Evolutionary conservation across 179 eudicot species (phyloP).

Genomic region (Spergularia azorica): DNA sequence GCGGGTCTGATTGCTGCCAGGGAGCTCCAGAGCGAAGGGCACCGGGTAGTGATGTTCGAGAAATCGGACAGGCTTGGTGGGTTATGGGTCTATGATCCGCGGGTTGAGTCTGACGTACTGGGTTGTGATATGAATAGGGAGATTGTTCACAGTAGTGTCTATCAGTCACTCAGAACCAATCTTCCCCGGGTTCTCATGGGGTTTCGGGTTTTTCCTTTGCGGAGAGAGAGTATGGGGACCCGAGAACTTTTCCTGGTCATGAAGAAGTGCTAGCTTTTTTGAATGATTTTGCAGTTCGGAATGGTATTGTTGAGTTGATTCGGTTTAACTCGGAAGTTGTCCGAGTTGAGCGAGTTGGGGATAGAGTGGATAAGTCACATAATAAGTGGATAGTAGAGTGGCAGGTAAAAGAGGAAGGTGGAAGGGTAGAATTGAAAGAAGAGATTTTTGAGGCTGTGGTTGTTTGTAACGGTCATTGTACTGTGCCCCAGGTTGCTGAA

Average conservation of each 20-base stretch:
- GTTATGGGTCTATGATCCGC: constrained; percentile 45
- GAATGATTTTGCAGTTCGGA: constrained; percentile 36
- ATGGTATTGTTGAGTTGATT: constrained; percentile 31
- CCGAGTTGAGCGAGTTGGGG: constrained; percentile 39
- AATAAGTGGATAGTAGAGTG: constrained; percentile 44
- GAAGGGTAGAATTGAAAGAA: constrained; percentile 26
- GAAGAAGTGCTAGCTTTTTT: constrained; percentile 43
- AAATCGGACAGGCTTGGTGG: constrained; percentile 45
- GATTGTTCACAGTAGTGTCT: constrained; percentile 42
- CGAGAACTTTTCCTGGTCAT: constrained; percentile 47
- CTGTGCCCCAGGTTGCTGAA: constrained; percentile 35
- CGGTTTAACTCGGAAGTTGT: constrained; percentile 44
- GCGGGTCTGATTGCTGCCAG: constrained; percentile 46
- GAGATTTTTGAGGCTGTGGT: constrained; percentile 55
- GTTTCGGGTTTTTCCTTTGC: constrained; percentile 38
- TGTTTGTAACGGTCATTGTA: constrained; percentile 49
- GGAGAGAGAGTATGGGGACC: constrained; percentile 32
- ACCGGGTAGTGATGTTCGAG: constrained; percentile 44
- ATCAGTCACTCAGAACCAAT: constrained; percentile 48
- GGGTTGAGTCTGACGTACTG: constrained; percentile 41
- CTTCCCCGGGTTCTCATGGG: constrained; percentile 46
- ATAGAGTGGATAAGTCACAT: not conserved
- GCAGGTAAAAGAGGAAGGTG: constrained; percentile 11
- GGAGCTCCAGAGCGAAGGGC: constrained; percentile 47
- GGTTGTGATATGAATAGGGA: constrained; percentile 36